A percentile compares a stretch with the other conserved stretches of the same genome.
phyloP scores from a whole-genome alignment of 805 yeast species.

The Kregervanrija pseudodelftensis region DNA sequence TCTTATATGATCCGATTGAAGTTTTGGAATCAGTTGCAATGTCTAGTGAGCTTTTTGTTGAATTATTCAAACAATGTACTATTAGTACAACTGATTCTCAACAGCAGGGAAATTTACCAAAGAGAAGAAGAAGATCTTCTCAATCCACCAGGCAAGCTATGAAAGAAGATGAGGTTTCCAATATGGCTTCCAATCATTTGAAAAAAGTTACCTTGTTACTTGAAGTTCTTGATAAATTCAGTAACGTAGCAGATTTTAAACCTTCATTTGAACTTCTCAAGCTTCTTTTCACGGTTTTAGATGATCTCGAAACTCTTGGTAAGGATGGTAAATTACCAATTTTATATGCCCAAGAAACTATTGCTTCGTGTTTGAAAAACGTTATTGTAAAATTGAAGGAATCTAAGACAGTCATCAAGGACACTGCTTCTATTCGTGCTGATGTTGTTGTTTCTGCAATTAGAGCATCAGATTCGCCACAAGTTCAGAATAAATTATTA shows the following conservation, averaged over 20 bases:
- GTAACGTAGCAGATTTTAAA: constrained; percentile 15
- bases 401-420: constrained; percentile 31
- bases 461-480: constrained; percentile 84
- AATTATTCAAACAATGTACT: constrained; percentile 44
- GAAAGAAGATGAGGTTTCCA: constrained; percentile 63
- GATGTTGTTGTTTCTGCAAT: constrained; percentile 89
- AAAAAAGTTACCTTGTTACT: constrained; percentile 70
- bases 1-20: constrained; percentile 45
- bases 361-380: constrained; percentile 78
- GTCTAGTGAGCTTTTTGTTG: constrained; percentile 48
- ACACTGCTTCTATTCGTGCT: constrained; percentile 68
- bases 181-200: constrained; percentile 71
- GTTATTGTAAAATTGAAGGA: constrained; percentile 51
- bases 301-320: constrained; percentile 78
- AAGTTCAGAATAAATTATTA: constrained; percentile 83
- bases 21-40: constrained; percentile 49
- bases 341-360: constrained; percentile 80
- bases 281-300: constrained; percentile 47
- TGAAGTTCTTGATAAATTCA: constrained; percentile 62
- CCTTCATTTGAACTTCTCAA: constrained; percentile 32
- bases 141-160: constrained; percentile 70
- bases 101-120: constrained; percentile 39
- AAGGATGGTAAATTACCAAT: constrained; percentile 90
- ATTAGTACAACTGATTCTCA: constrained; percentile 23
- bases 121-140: constrained; percentile 80